Conservation (phyloP, 495 filamentous ascomycete genomes). For the Hypoxylon rickii region DNA sequence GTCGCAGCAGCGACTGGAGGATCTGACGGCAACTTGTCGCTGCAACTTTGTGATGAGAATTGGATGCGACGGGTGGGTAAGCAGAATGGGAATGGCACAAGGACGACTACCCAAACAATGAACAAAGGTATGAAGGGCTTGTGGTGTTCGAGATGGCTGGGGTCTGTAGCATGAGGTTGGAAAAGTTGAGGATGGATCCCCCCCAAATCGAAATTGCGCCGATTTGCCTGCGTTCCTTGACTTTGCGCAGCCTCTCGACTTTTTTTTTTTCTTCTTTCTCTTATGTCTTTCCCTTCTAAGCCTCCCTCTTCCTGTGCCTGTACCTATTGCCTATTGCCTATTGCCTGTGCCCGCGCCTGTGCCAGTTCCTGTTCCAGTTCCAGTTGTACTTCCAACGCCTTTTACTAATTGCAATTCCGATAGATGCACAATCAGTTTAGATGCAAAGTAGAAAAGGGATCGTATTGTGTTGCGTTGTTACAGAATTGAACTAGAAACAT, state of each 20-base stretch:
- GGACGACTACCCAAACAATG: slow-evolving; percentile 5
- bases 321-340: too few species aligned
- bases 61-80: slow-evolving; percentile 4
- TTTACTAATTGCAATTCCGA: slow-evolving; percentile 10
- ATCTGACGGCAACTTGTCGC: slow-evolving; percentile 4
- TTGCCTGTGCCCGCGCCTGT: too few species aligned
- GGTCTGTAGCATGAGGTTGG: slow-evolving; percentile 34
- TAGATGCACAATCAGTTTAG: background rate
- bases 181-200: slow-evolving; percentile 26
- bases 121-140: slow-evolving; percentile 12
- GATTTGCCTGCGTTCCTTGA: slow-evolving; percentile 14
- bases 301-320: slow-evolving; percentile 14
- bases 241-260: slow-evolving; percentile 32
- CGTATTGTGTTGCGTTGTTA: slow-evolving; percentile 3
- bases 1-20: slow-evolving; percentile 23
- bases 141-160: slow-evolving; percentile 31
- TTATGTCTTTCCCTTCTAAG: slow-evolving; percentile 6
- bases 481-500: slow-evolving; percentile 7
- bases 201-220: slow-evolving; percentile 25
- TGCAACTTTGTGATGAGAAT: background rate
- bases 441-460: slow-evolving; percentile 2
- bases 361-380: too few species aligned
- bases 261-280: slow-evolving; percentile 14
- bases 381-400: too few species aligned
- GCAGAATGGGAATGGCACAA: slow-evolving; percentile 6